Percentiles rank a stretch among this genome's conserved stretches.
Evolutionary conservation across 179 eudicot genomes (phyloP).

Genomic region (Vitellaria paradoxa): DNA sequence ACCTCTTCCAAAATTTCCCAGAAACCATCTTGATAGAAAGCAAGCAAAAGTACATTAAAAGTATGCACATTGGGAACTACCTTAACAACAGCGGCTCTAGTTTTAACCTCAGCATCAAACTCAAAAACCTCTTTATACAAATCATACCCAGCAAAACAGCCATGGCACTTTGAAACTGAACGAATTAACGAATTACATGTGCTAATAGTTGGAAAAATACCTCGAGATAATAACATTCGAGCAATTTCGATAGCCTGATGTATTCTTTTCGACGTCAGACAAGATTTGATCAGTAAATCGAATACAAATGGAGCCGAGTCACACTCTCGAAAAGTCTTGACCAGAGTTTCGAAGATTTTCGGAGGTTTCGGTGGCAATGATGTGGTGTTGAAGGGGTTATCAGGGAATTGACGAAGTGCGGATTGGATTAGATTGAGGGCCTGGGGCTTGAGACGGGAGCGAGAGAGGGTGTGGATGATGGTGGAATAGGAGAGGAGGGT

Average conservation of each 20-base stretch:
- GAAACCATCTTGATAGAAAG: slow-evolving; percentile 50
- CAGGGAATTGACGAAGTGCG: slow-evolving; percentile 32
- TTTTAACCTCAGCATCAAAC: slow-evolving; percentile 9
- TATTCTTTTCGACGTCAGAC: slow-evolving; percentile 39
- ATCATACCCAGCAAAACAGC: slow-evolving; percentile 59
- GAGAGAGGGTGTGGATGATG: slow-evolving; percentile 68
- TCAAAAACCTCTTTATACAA: slow-evolving; percentile 48
- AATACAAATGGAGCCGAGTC: slow-evolving; percentile 86
- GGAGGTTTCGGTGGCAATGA: slow-evolving; percentile 3
- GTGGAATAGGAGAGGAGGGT: slow-evolving; percentile 58
- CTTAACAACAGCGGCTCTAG: slow-evolving; percentile 14
- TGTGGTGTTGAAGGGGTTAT: slow-evolving; percentile 2
- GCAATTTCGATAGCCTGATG: slow-evolving; percentile 51
- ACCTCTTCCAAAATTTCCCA: slow-evolving; percentile 58
- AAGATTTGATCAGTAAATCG: slow-evolving; percentile 55
- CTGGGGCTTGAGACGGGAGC: slow-evolving; percentile 48
- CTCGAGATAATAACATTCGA: slow-evolving; percentile 34
- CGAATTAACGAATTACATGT: slow-evolving; percentile 54
- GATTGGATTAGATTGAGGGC: slow-evolving; percentile 39
- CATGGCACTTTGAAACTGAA: slow-evolving; percentile 31
- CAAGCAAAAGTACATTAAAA: slow-evolving; percentile 59
- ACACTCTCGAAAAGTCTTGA: slow-evolving; percentile 48
- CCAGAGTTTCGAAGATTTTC: slow-evolving; percentile 39
- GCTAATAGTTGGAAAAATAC: slow-evolving; percentile 26
- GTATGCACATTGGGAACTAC: slow-evolving; percentile 47